These are phyloP conservation scores for Flammula alnicola DNA, from an alignment of 1,284 basidiomycete species.

Conservation along the genomic window DNA sequence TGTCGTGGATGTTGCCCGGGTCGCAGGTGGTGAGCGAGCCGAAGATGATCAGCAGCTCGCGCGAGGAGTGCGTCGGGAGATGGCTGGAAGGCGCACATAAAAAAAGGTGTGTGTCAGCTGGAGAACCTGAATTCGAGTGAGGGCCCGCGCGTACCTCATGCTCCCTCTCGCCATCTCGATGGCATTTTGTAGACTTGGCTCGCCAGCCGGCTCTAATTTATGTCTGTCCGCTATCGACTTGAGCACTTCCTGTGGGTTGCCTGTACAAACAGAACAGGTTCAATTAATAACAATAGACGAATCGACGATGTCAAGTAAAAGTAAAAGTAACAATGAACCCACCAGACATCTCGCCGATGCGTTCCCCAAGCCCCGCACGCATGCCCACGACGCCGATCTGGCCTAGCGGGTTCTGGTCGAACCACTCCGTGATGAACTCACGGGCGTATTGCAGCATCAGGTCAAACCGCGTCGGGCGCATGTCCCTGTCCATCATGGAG, in stretches of 20 bases:
- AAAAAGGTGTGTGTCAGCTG: no score
- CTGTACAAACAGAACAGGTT: conserved; percentile 52
- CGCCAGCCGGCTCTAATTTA: conserved; percentile 88
- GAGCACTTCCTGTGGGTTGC: conserved; percentile 94
- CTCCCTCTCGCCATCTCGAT: conserved; percentile 93
- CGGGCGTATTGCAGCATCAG: conserved; percentile 87
- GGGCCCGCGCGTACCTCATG: conserved; percentile 88
- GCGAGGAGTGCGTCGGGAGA: conserved; percentile 92
- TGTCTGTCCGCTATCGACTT: conserved; percentile 86
- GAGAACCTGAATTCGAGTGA: no score
- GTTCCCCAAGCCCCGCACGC: conserved; percentile 86
- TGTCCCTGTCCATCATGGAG: conserved; percentile 94
- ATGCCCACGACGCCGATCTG: conserved; percentile 95
- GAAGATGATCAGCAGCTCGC: conserved; percentile 93
- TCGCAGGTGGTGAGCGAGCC: conserved; percentile 97
- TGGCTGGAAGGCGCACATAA: conserved; percentile 61
- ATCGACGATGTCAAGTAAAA: no score
- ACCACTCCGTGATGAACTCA: conserved; percentile 95
- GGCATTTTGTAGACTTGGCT: conserved; percentile 96
- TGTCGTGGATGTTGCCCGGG: conserved; percentile 95
- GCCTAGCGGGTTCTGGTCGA: conserved; percentile 99
- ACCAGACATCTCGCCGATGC: conserved; percentile 90
- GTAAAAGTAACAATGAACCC: no score
- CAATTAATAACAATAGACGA: no score
- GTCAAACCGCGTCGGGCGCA: conserved; percentile 92